phyloP scores from a whole-genome alignment of 2,329 filamentous ascomycete species.

The Hypoxylon sp. region DNA sequence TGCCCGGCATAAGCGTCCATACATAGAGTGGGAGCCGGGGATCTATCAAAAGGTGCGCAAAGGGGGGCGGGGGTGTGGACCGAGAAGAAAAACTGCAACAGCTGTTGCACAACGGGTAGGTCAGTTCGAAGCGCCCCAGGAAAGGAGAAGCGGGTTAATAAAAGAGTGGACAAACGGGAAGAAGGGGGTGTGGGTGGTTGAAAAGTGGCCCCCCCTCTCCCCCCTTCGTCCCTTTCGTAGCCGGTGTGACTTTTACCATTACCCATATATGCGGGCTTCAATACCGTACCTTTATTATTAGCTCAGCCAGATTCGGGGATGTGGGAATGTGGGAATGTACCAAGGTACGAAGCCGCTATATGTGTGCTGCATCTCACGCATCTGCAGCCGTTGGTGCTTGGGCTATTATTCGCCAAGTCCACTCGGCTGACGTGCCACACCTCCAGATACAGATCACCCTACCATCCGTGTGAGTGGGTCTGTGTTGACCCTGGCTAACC shows the following conservation, averaged over 20 bases:
- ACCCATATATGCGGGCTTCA: slow-evolving; percentile 29
- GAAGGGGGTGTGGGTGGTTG: slow-evolving; percentile 19
- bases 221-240: slow-evolving; percentile 14
- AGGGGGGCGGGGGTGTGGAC: slow-evolving; percentile 31
- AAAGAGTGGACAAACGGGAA: slow-evolving; percentile 42
- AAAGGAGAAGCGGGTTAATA: slow-evolving; percentile 48
- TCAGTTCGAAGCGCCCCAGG: slow-evolving; percentile 42
- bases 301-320: slow-evolving; percentile 38
- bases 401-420: slow-evolving; percentile 48
- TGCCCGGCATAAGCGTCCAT: slow-evolving; percentile 44
- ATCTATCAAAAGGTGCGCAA: slow-evolving; percentile 28
- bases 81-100: slow-evolving; percentile 36
- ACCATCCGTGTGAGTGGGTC: slow-evolving; percentile 47
- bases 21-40: slow-evolving; percentile 29
- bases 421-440: slow-evolving; percentile 50
- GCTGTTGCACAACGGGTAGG: slow-evolving; percentile 37
- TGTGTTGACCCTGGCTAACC: slow-evolving; percentile 39
- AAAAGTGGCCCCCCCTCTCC: neutral
- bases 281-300: slow-evolving; percentile 40
- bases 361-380: slow-evolving; percentile 55
- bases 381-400: slow-evolving; percentile 53
- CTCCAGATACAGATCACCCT: slow-evolving; percentile 48
- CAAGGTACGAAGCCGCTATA: slow-evolving; percentile 42
- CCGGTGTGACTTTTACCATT: slow-evolving; percentile 44
- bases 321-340: slow-evolving; percentile 35